These are phyloP conservation scores for Fraxinus excelsior DNA, from an alignment of 257 asterid genomes.

Conservation along the genomic window DNA sequence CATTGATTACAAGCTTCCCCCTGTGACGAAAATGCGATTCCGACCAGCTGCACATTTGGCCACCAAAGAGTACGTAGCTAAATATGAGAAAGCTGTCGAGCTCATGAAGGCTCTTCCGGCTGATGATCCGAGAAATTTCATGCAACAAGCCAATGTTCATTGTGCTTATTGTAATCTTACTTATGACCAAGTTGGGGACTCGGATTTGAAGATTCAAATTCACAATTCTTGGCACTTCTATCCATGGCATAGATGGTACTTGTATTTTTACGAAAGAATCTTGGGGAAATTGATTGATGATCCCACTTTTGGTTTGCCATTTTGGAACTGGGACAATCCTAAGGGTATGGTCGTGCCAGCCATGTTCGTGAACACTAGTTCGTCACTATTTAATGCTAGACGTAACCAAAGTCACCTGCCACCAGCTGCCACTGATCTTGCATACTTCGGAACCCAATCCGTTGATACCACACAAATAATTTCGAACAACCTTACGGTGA, in stretches of 20 bases:
- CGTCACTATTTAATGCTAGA: slow-evolving; percentile 29
- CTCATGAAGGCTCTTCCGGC: slow-evolving; percentile 43
- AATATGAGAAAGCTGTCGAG: slow-evolving; percentile 35
- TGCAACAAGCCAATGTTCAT: slow-evolving; percentile 54
- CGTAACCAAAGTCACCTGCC: slow-evolving; percentile 39
- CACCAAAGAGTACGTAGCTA: slow-evolving; percentile 37
- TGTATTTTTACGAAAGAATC: slow-evolving; percentile 50
- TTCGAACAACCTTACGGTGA: slow-evolving; percentile 30
- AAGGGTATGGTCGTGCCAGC: slow-evolving; percentile 37
- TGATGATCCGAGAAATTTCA: slow-evolving; percentile 43
- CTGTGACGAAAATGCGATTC: slow-evolving; percentile 19
- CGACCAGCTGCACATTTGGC: slow-evolving; percentile 48
- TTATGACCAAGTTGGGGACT: slow-evolving; percentile 35
- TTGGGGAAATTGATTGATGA: slow-evolving; percentile 42
- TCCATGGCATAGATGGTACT: slow-evolving; percentile 54
- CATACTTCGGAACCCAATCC: slow-evolving; percentile 18
- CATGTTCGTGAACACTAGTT: background rate
- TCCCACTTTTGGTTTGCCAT: slow-evolving; percentile 45
- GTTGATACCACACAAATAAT: slow-evolving; percentile 27
- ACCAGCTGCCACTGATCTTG: slow-evolving; percentile 35
- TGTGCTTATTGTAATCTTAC: slow-evolving; percentile 53
- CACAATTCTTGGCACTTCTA: slow-evolving; percentile 49
- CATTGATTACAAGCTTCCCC: slow-evolving; percentile 35
- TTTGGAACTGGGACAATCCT: slow-evolving; percentile 53
- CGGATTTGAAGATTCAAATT: slow-evolving; percentile 35